These are phyloP conservation scores for Mucor irregularis DNA, from an alignment of 371 early-diverging fungal genomes.

Conservation along the genomic window DNA sequence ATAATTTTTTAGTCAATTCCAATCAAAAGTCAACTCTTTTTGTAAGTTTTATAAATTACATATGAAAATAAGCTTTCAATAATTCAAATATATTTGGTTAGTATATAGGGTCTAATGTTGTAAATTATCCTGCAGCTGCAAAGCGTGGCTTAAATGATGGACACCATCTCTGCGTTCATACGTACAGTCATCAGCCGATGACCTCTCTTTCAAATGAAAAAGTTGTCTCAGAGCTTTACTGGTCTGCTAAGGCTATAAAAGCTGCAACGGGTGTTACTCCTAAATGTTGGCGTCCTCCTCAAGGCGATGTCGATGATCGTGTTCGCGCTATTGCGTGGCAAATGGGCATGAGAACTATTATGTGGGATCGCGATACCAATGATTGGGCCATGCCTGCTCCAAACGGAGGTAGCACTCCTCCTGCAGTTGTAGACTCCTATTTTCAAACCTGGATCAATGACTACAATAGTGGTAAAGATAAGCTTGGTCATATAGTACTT, in stretches of 20 bases:
- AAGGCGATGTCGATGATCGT: constrained; percentile 55
- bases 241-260: constrained; percentile 52
- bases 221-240: constrained; percentile 58
- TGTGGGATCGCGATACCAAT: constrained; percentile 47
- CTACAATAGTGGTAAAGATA: constrained; percentile 36
- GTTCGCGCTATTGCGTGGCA: constrained; percentile 52
- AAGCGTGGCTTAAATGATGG: constrained; percentile 46
- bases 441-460: constrained; percentile 42
- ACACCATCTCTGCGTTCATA: constrained; percentile 49
- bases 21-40: background rate
- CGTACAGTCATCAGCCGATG: constrained; percentile 61
- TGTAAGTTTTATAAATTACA: no score
- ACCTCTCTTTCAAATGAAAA: constrained; percentile 51
- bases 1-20: constrained; percentile 35
- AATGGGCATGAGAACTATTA: constrained; percentile 44
- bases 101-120: constrained; percentile 48
- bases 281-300: constrained; percentile 57
- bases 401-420: constrained; percentile 28
- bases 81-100: no score
- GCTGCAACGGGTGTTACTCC: constrained; percentile 52
- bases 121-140: constrained; percentile 43
- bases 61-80: no score
- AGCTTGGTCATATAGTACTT: constrained; percentile 46
- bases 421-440: constrained; percentile 32
- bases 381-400: constrained; percentile 23